A percentile compares a stretch with the other conserved stretches of the same genome.
These are phyloP conservation scores for Talaromyces sp. DNA, from an alignment of 2,329 filamentous ascomycete genomes.

Conservation along the genomic window DNA sequence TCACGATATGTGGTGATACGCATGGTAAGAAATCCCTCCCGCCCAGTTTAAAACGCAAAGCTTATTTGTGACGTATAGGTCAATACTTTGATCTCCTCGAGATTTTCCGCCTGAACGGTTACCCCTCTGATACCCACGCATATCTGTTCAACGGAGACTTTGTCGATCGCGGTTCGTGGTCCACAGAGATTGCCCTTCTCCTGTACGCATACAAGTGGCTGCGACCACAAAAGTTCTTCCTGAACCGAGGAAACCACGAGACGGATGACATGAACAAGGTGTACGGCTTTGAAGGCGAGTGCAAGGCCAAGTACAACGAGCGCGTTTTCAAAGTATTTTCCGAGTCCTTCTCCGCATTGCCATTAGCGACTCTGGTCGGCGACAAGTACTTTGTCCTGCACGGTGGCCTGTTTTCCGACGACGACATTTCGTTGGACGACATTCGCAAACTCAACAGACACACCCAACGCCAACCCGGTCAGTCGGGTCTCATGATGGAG, in stretches of 20 bases:
- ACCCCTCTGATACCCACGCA: conserved; percentile 76
- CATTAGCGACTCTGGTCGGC: conserved; percentile 86
- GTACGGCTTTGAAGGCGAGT: conserved; percentile 97
- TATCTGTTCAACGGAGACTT: conserved; percentile 99
- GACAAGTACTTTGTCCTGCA: conserved; percentile 88
- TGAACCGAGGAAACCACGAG: conserved; percentile 97
- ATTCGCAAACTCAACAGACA: conserved; percentile 90
- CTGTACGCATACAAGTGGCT: conserved; percentile 98
- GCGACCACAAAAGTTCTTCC: conserved; percentile 78
- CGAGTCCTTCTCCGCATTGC: conserved; percentile 92
- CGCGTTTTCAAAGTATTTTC: conserved; percentile 96
- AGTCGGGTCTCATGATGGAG: conserved; percentile 97
- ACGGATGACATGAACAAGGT: conserved; percentile 99
- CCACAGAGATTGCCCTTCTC: conserved; percentile 88
- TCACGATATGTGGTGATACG: conserved; percentile 96
- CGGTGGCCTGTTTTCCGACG: conserved; percentile 89
- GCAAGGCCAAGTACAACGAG: conserved; percentile 96
- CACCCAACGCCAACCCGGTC: conserved; percentile 85
- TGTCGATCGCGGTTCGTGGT: conserved; percentile 96
- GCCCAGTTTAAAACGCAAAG: neutral
- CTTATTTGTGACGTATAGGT: conserved; percentile 45
- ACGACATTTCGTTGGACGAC: conserved; percentile 85
- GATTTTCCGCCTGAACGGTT: conserved; percentile 87
- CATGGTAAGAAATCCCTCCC: conserved; percentile 58
- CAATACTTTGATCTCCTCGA: conserved; percentile 98